These are phyloP conservation scores for Alternaria brassicicola DNA, from an alignment of 2,329 filamentous ascomycete species.

Conservation along the genomic window DNA sequence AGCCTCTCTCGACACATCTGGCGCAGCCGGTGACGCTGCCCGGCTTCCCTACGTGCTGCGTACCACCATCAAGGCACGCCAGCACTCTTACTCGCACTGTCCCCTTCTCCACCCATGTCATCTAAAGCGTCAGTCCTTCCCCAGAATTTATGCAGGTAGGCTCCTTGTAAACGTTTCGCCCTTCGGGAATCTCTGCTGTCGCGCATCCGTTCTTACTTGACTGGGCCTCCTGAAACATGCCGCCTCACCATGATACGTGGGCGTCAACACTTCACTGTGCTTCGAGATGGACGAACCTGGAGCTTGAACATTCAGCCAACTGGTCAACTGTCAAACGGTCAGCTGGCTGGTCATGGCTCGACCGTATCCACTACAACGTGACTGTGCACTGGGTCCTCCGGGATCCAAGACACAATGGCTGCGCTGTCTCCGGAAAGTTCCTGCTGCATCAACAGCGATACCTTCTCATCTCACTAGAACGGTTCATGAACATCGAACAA, in stretches of 20 bases:
- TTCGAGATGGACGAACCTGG: neutral
- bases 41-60: constrained; percentile 8
- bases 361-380: neutral
- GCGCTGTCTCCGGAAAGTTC: too few relatives aligned
- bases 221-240: neutral
- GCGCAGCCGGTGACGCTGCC: constrained; percentile 12
- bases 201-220: constrained; percentile 5
- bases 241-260: neutral
- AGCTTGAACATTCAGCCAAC: neutral
- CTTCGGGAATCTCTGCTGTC: constrained; percentile 5
- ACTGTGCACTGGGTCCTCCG: neutral
- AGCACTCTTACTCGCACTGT: constrained; percentile 12
- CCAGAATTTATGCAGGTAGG: constrained; percentile 3
- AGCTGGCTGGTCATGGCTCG: neutral
- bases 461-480: too few relatives aligned
- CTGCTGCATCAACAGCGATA: too few relatives aligned
- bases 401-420: too few relatives aligned
- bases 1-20: neutral
- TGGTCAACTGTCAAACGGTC: neutral
- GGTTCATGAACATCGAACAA: too few relatives aligned
- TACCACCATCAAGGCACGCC: constrained; percentile 9
- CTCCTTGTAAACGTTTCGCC: constrained; percentile 11
- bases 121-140: constrained; percentile 10
- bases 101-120: constrained; percentile 8
- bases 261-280: neutral